A percentile compares a stretch with the other conserved stretches of the same genome.
phyloP scores from a whole-genome alignment of 1,284 basidiomycete genomes.

The Sporisorium scitamineum region DNA sequence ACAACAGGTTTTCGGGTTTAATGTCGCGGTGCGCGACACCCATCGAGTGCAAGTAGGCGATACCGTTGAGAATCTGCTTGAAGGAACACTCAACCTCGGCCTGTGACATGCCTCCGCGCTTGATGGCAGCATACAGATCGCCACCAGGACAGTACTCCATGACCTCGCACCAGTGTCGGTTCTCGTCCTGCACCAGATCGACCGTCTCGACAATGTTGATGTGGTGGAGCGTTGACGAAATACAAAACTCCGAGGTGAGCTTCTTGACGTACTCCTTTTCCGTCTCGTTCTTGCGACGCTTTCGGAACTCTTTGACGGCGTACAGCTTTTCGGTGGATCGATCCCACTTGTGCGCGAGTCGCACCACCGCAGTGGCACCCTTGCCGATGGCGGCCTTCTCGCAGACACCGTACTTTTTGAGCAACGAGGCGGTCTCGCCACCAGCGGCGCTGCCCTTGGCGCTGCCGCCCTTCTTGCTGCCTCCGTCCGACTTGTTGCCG shows the following conservation, averaged over 20 bases:
- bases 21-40: slow-evolving; percentile 97
- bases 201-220: slow-evolving; percentile 98
- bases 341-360: slow-evolving; percentile 98
- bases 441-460: slow-evolving; percentile 56
- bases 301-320: slow-evolving; percentile 99
- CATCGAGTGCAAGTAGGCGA: slow-evolving; percentile 91
- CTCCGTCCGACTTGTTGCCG: slow-evolving; percentile 59
- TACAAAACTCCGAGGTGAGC: slow-evolving; percentile 98
- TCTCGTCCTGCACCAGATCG: slow-evolving; percentile 96
- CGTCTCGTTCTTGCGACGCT: slow-evolving; percentile 95
- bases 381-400: slow-evolving; percentile 97
- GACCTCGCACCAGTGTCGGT: slow-evolving; percentile 96
- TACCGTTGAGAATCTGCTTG: slow-evolving; percentile 92
- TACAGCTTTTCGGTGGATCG: slow-evolving; percentile 96
- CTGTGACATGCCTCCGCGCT: slow-evolving; percentile 94
- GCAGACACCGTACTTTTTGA: slow-evolving; percentile 95
- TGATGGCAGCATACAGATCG: slow-evolving; percentile 96
- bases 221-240: slow-evolving; percentile 96
- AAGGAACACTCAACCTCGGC: slow-evolving; percentile 97
- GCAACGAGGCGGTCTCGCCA: slow-evolving; percentile 64
- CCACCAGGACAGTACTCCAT: slow-evolving; percentile 98
- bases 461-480: slow-evolving; percentile 57
- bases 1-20: slow-evolving; percentile 96
- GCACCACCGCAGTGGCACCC: slow-evolving; percentile 95
- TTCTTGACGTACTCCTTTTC: slow-evolving; percentile 99